Percentiles rank a stretch among this genome's conserved stretches.
Evolutionary conservation across 805 yeast genomes (phyloP).

Genomic region (Lipomyces sp.): DNA sequence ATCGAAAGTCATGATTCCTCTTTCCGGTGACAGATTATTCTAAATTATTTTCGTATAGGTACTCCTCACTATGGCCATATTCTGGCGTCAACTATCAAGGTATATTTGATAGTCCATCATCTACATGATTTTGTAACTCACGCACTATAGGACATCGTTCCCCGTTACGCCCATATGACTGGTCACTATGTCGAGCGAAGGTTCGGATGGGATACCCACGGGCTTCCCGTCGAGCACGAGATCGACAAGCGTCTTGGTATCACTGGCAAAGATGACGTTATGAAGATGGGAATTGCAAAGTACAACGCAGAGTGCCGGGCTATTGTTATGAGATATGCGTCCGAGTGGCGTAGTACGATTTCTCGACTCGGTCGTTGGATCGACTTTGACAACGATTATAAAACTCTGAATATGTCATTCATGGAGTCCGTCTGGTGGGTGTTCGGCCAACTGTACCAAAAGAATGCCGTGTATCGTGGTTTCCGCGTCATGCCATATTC

Average conservation of each 20-base stretch:
- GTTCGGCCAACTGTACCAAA: slow-evolving; percentile 82
- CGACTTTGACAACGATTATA: slow-evolving; percentile 89
- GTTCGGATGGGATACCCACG: slow-evolving; percentile 99
- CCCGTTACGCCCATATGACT: slow-evolving; percentile 97
- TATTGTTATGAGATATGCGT: slow-evolving; percentile 96
- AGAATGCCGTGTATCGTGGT: slow-evolving; percentile 91
- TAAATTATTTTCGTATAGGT: slow-evolving; percentile 52
- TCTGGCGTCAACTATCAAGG: slow-evolving; percentile 90
- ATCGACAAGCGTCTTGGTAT: slow-evolving; percentile 97
- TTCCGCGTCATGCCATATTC: slow-evolving; percentile 98
- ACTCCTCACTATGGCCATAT: slow-evolving; percentile 99
- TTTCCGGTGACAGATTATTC: not conserved
- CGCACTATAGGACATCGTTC: slow-evolving; percentile 73
- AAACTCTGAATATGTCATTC: slow-evolving; percentile 87
- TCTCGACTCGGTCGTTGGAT: slow-evolving; percentile 99
- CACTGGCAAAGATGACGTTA: slow-evolving; percentile 90
- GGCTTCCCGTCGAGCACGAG: slow-evolving; percentile 97
- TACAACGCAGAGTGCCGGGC: slow-evolving; percentile 94
- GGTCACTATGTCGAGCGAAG: slow-evolving; percentile 96
- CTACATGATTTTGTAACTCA: not conserved
- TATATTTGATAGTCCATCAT: not conserved
- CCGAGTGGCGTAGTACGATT: slow-evolving; percentile 91
- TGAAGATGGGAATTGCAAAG: slow-evolving; percentile 90
- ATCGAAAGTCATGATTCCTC: not conserved
- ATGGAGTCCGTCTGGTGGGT: slow-evolving; percentile 99